Percentiles rank a stretch among this genome's conserved stretches.
Evolutionary conservation across 495 filamentous ascomycete genomes (phyloP).

Genomic region (Penicillium lividum): DNA sequence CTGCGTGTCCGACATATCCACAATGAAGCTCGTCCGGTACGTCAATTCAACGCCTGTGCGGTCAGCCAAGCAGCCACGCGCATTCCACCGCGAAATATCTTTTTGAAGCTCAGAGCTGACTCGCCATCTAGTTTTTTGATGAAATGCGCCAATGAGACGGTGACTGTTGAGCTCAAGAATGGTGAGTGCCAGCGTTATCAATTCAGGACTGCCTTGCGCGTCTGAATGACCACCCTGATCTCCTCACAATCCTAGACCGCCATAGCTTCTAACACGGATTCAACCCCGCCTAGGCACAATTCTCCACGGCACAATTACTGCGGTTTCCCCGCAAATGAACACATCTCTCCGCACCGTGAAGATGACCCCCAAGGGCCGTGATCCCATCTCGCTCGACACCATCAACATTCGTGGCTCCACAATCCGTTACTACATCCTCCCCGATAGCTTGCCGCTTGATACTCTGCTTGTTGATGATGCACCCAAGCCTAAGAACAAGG

Average conservation of each 20-base stretch:
- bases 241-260: conserved; percentile 4
- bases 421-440: conserved; percentile 91
- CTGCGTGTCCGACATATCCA: conserved; percentile 31
- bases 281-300: conserved; percentile 68
- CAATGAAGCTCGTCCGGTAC: conserved; percentile 99
- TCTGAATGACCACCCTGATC: background rate
- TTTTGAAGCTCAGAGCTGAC: conserved; percentile 20
- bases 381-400: conserved; percentile 83
- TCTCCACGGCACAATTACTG: conserved; percentile 91
- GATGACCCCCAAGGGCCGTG: conserved; percentile 85
- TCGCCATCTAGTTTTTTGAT: conserved; percentile 77
- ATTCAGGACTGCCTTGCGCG: background rate
- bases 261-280: conserved; percentile 3
- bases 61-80: conserved; percentile 13
- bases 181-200: conserved; percentile 51
- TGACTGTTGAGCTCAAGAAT: conserved; percentile 97
- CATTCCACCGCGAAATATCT: conserved; percentile 18
- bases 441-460: conserved; percentile 91
- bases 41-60: conserved; percentile 26
- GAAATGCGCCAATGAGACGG: conserved; percentile 98
- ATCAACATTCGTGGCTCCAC: conserved; percentile 95
- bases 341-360: conserved; percentile 90
- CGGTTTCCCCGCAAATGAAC: conserved; percentile 97
- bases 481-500: conserved; percentile 99
- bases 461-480: conserved; percentile 93